Evolutionary conservation across 148 eudicot species (phyloP).

Genomic region (Rhododendron ferrugineum): DNA sequence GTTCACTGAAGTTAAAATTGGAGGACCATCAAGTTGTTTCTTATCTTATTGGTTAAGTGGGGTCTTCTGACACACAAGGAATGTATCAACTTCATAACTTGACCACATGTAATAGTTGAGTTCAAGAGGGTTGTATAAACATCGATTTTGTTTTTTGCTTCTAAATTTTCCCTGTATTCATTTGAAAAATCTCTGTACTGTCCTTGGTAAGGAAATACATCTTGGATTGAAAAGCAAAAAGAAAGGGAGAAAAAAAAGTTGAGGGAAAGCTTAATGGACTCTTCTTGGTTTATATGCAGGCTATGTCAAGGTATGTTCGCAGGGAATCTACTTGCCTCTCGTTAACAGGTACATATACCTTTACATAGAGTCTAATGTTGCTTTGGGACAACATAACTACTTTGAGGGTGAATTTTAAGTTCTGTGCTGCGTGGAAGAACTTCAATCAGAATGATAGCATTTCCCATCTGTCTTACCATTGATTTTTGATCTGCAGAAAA

Average conservation of each 20-base stretch:
- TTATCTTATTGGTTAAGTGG: background rate
- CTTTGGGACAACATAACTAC: background rate
- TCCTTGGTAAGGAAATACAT: background rate
- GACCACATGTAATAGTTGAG: background rate
- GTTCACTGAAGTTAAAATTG: background rate
- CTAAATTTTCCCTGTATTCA: background rate
- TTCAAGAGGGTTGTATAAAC: background rate
- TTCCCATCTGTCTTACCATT: background rate
- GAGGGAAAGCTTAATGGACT: slow-evolving; percentile 6
- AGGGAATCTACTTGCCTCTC: slow-evolving; percentile 65
- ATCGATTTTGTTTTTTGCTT: background rate
- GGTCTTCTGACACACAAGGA: background rate
- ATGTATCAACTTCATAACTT: background rate
- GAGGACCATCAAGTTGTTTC: background rate
- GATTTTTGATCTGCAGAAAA: slow-evolving; percentile 31
- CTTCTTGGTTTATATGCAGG: slow-evolving; percentile 36
- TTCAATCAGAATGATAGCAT: background rate
- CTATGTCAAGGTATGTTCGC: slow-evolving; percentile 82
- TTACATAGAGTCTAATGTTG: background rate
- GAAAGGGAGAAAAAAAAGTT: background rate
- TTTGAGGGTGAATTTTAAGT: background rate
- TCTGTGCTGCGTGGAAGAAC: background rate
- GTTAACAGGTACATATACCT: slow-evolving; percentile 52
- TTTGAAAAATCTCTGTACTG: background rate
- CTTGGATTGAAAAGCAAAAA: background rate